phyloP scores from a whole-genome alignment of 2,329 filamentous ascomycete genomes.

The Xylaria sp. region DNA sequence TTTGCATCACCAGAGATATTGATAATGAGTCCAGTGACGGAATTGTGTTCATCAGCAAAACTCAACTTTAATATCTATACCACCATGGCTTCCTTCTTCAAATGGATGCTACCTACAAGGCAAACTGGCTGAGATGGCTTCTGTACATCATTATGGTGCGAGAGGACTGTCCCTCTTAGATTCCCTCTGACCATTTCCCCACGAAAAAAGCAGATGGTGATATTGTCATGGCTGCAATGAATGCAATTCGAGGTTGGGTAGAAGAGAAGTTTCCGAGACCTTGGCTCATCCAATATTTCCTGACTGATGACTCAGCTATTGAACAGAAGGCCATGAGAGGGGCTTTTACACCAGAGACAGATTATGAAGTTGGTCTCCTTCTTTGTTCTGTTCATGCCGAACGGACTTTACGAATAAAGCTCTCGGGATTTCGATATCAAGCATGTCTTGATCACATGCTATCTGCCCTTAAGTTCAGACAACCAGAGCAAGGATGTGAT shows the following conservation, averaged over 20 bases:
- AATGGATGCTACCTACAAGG: not conserved
- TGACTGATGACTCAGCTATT: not conserved
- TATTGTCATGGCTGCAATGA: not conserved
- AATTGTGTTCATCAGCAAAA: not conserved
- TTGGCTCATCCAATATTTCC: not conserved
- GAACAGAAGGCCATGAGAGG: not conserved
- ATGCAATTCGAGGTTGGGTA: not conserved
- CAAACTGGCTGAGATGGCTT: not conserved
- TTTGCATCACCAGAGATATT: not conserved
- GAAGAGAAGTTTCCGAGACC: not conserved
- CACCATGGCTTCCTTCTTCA: not conserved
- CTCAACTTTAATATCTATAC: not conserved
- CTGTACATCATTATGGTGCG: not conserved
- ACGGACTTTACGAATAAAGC: not conserved
- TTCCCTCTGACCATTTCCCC: not conserved
- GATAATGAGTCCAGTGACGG: not conserved
- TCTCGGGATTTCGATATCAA: not conserved
- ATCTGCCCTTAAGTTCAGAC: not conserved
- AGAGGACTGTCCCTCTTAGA: not conserved
- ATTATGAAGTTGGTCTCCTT: not conserved
- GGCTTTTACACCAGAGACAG: not conserved
- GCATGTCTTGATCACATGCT: not conserved
- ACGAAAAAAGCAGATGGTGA: not conserved
- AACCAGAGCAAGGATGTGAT: not conserved
- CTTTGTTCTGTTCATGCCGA: not conserved